A percentile compares a stretch with the other conserved stretches of the same genome.
Conservation (phyloP, 1,284 basidiomycete genomes). For the Ganoderma multipileum region DNA sequence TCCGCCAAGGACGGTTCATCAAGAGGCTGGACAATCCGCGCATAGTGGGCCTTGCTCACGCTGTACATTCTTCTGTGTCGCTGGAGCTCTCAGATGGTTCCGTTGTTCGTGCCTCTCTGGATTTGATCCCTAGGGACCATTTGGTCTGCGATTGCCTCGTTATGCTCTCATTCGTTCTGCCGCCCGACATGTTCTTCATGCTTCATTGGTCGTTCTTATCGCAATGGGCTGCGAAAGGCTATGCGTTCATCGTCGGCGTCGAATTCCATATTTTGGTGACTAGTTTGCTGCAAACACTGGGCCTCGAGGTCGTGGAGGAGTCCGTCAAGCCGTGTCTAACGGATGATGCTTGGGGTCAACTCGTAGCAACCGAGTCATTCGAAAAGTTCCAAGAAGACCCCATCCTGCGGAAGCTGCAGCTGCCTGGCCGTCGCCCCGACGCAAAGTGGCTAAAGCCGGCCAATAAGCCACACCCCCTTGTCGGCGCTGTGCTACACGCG, state of each 20-base stretch:
- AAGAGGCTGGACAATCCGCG: constrained; percentile 9
- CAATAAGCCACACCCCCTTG: constrained; percentile 47
- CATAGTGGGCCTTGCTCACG: constrained; percentile 33
- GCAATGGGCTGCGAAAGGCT: constrained; percentile 56
- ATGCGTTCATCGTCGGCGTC: constrained; percentile 49
- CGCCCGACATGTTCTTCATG: constrained; percentile 57
- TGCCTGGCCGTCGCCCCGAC: constrained; percentile 40
- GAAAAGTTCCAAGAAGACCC: constrained; percentile 64
- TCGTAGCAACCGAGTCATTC: constrained; percentile 49
- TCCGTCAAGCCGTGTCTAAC: constrained; percentile 1
- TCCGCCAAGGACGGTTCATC: not conserved
- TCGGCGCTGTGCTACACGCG: constrained; percentile 66
- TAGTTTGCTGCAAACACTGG: constrained; percentile 60
- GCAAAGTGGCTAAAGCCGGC: constrained; percentile 12
- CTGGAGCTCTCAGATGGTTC: constrained; percentile 33
- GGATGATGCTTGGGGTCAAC: constrained; percentile 38
- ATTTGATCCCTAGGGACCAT: constrained; percentile 37
- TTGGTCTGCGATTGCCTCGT: constrained; percentile 68
- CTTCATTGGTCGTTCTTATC: constrained; percentile 65
- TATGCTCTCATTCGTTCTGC: constrained; percentile 65
- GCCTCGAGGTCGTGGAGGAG: constrained; percentile 40
- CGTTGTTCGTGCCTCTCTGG: constrained; percentile 32
- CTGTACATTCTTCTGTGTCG: constrained; percentile 36
- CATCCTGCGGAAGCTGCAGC: constrained; percentile 51
- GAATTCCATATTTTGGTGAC: constrained; percentile 63